A percentile compares a stretch with the other conserved stretches of the same genome.
Conservation (phyloP, 768 basidiomycete genomes). For the Lentinula lateritia region DNA sequence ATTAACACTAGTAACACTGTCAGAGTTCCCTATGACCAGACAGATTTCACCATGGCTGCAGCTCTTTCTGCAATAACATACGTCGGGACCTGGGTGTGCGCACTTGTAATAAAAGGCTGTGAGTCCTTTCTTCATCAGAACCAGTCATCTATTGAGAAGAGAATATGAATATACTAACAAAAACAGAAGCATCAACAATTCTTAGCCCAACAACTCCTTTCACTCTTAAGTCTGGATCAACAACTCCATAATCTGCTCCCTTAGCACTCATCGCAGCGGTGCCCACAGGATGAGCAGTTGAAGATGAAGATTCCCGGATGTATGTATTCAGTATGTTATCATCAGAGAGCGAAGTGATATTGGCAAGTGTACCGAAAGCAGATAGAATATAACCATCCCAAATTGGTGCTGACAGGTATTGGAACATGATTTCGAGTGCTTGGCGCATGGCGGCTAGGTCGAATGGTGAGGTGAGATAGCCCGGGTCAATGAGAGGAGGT, state of each 20-base stretch:
- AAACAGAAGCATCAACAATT: conserved; percentile 32
- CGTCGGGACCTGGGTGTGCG: conserved; percentile 22
- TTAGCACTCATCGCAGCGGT: conserved; percentile 24
- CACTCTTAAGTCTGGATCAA: conserved; percentile 27
- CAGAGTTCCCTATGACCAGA: not conserved
- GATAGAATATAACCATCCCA: conserved; percentile 24
- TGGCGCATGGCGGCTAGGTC: conserved; percentile 23
- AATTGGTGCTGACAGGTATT: conserved; percentile 20
- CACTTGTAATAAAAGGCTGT: conserved; percentile 20
- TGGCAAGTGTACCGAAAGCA: conserved; percentile 13
- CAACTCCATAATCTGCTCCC: conserved; percentile 23
- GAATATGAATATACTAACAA: conserved; percentile 18
- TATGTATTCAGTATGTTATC: conserved; percentile 15
- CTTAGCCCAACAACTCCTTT: conserved; percentile 27
- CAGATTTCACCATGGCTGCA: conserved; percentile 21
- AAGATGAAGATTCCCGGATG: conserved; percentile 15
- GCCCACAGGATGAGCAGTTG: conserved; percentile 22
- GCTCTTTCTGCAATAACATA: conserved; percentile 26
- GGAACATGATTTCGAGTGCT: conserved; percentile 17
- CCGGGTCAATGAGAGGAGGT: conserved; percentile 22
- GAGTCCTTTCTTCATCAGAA: not conserved
- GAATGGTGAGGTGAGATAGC: conserved; percentile 13
- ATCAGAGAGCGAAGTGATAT: conserved; percentile 13
- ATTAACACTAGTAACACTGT: too few species aligned
- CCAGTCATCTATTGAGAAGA: not conserved